These are phyloP conservation scores for Boletus edulis DNA, from an alignment of 768 basidiomycete genomes.

Conservation along the genomic window DNA sequence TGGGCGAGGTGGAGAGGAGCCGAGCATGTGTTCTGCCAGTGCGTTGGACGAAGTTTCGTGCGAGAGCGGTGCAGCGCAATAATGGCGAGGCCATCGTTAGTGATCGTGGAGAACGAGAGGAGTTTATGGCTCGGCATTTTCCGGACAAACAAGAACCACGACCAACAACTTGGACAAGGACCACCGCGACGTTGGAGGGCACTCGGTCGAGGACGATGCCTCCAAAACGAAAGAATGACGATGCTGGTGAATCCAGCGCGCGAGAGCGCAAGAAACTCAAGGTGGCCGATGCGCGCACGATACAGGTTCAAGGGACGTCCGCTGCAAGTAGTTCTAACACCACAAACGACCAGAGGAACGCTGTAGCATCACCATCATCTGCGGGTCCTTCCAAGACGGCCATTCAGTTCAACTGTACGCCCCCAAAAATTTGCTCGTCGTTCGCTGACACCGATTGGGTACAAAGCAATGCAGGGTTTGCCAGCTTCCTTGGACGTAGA, in stretches of 20 bases:
- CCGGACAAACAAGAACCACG: constrained; percentile 6
- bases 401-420: constrained; percentile 40
- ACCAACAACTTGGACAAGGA: too few relatives aligned
- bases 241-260: constrained; percentile 28
- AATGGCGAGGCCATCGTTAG: constrained; percentile 37
- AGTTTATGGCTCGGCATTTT: constrained; percentile 18
- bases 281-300: constrained; percentile 60
- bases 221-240: constrained; percentile 40
- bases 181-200: too few relatives aligned
- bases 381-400: constrained; percentile 39
- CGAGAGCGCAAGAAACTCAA: constrained; percentile 72
- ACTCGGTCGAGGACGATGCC: constrained; percentile 23
- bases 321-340: constrained; percentile 7
- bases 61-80: not conserved
- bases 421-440: not conserved
- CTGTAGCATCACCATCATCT: constrained; percentile 24
- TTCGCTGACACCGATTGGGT: not conserved
- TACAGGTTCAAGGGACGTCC: constrained; percentile 52
- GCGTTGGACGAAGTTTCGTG: constrained; percentile 14
- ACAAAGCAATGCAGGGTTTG: constrained; percentile 54
- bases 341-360: constrained; percentile 20
- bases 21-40: constrained; percentile 26
- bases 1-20: constrained; percentile 42
- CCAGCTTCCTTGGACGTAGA: constrained; percentile 83
- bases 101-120: not conserved